Conservation (phyloP, 2,329 filamentous ascomycete species). For the Aspergillus eucalypticola region DNA sequence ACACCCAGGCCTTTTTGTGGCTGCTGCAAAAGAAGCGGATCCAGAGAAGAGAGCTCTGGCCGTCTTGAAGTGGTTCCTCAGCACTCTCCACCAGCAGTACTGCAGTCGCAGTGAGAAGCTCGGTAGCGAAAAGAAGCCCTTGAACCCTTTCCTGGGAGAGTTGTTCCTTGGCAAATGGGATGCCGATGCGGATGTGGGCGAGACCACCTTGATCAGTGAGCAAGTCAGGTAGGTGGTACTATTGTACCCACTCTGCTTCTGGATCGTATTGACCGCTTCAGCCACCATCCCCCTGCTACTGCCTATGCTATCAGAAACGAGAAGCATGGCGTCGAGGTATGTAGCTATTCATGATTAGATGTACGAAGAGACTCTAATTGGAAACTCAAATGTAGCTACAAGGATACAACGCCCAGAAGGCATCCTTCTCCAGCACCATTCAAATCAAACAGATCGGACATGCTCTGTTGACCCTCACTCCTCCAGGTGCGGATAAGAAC, state of each 20-base stretch:
- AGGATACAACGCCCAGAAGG: constrained; percentile 96
- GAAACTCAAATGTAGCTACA: constrained; percentile 46
- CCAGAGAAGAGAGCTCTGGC: constrained; percentile 78
- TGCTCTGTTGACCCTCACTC: constrained; percentile 70
- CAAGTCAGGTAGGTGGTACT: constrained; percentile 67
- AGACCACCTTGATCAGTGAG: constrained; percentile 85
- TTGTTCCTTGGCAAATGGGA: constrained; percentile 91
- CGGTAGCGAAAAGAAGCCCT: constrained; percentile 94
- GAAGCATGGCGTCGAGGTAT: constrained; percentile 69
- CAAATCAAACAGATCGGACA: constrained; percentile 94
- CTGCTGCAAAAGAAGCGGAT: constrained; percentile 76
- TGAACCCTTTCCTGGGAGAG: constrained; percentile 95
- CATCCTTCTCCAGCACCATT: constrained; percentile 90
- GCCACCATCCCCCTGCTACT: constrained; percentile 90
- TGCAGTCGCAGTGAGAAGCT: constrained; percentile 72
- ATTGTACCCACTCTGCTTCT: background rate
- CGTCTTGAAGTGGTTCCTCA: constrained; percentile 96
- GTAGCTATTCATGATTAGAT: background rate
- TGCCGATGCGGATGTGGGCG: constrained; percentile 67
- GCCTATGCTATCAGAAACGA: constrained; percentile 91
- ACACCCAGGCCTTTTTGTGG: constrained; percentile 74
- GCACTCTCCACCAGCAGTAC: constrained; percentile 85
- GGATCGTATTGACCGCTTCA: constrained; percentile 30
- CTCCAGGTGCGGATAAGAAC: constrained; percentile 54
- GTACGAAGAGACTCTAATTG: background rate